phyloP scores from a whole-genome alignment of 805 yeast species.

The Kuraishia ogatae region DNA sequence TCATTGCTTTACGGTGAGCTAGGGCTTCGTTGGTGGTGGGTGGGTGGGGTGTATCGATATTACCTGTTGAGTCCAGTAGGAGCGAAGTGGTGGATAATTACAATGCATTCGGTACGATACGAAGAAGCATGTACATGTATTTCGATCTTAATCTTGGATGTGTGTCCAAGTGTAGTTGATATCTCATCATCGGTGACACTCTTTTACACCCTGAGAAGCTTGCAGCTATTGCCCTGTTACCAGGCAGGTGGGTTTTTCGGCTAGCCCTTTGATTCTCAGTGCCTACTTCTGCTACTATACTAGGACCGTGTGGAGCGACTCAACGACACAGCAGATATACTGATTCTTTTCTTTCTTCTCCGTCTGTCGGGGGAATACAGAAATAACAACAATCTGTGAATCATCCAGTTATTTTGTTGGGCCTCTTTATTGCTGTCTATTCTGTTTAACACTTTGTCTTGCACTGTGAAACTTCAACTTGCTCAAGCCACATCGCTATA shows the following conservation, averaged over 20 bases:
- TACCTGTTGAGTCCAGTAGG: not conserved
- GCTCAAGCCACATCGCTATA: too few species aligned
- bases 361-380: not conserved
- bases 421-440: too few species aligned
- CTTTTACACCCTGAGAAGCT: not conserved
- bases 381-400: too few species aligned
- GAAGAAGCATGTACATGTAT: not conserved
- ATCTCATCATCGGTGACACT: not conserved
- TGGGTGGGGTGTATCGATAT: not conserved
- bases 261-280: not conserved
- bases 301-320: not conserved
- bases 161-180: not conserved
- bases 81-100: not conserved
- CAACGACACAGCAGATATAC: not conserved
- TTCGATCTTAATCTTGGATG: not conserved
- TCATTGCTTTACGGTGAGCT: not conserved
- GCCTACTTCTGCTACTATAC: not conserved
- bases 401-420: too few species aligned
- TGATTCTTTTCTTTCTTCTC: too few species aligned
- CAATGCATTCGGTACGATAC: not conserved
- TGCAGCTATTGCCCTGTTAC: too few species aligned
- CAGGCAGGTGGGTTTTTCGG: not conserved
- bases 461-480: too few species aligned
- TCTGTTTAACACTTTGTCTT: too few species aligned
- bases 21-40: not conserved